A percentile compares a stretch with the other conserved stretches of the same genome.
Conservation (phyloP, 352 stramenopile species). For the Ochromonadaceae sp. region DNA sequence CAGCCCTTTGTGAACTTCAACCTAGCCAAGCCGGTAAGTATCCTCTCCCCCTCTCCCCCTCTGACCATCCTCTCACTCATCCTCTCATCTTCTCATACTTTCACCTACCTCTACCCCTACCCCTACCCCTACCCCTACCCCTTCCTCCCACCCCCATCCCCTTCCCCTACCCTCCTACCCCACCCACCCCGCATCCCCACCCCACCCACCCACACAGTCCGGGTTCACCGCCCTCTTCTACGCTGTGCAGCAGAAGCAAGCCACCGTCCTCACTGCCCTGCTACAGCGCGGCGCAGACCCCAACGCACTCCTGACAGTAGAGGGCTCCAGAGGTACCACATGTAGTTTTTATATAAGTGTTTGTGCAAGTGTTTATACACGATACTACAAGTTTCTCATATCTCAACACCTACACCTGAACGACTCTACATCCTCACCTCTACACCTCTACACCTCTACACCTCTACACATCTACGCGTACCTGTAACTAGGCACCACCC, state of each 20-base stretch:
- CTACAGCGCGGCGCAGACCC: constrained; percentile 9
- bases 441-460: no score
- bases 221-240: constrained; percentile 12
- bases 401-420: no score
- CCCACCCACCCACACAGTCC: background rate
- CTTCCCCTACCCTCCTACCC: background rate
- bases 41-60: background rate
- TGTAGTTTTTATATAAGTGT: no score
- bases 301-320: background rate
- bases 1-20: constrained; percentile 13
- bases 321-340: no score
- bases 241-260: background rate
- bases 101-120: no score
- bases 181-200: background rate
- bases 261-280: background rate
- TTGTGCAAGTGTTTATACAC: no score
- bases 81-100: background rate
- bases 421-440: no score
- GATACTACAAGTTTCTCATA: no score
- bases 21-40: constrained; percentile 5
- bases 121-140: no score
- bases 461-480: no score
- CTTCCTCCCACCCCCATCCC: background rate
- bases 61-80: background rate
- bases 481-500: constrained; percentile 14